Evolutionary conservation across 257 asterid species (phyloP), one percentile per base, ranked within the genome.

Genomic region (Marsdenia floribunda): DNA sequence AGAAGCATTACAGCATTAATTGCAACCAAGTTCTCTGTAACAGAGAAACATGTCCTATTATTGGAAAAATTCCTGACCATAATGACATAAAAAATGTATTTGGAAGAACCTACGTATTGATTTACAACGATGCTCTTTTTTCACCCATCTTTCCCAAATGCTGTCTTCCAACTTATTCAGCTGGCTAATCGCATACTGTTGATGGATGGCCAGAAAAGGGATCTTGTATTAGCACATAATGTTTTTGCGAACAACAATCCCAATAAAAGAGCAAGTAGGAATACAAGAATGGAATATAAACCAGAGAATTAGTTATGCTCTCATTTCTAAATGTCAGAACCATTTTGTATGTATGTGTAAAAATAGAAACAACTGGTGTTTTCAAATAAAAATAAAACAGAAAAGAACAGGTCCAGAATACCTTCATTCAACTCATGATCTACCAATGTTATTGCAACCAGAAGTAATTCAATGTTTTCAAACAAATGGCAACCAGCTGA

Each of bases 131-230:
- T 75, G 86, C 80, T 70, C 86, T 74, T 64, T 86, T 84, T 76
- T 87, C 2, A 83, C 80, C 99, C 97, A 94, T 42, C 88, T 89
- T 82, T 86, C 93, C 89, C 89, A 90, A 83, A 94, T 94, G 96
- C 90, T 90, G 79, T 92, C 99, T 88, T 94, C 99, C 91, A 94
- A 77, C 81, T 84, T 94, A 75, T 82, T 88, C 82, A 94, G 87
- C 76, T 94, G 98, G 88, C 93, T 90, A 53, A 94, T 85, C 26
- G 92, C 98, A 82, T 92, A 92, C 99, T 94, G 83, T 60, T 44
- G 77, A 70, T 70, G 29, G 61, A 55, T 53, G 75, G 68, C 73
- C 80, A 81, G 71, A 78, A 73, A 75, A 81, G 70, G 80, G 71
- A 74, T 42, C 35, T 8, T 67, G 79, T 24, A 63, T 87, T 53